These are phyloP conservation scores for Kalaharituber pfeilii DNA, from an alignment of 2,329 filamentous ascomycete genomes.

Conservation along the genomic window DNA sequence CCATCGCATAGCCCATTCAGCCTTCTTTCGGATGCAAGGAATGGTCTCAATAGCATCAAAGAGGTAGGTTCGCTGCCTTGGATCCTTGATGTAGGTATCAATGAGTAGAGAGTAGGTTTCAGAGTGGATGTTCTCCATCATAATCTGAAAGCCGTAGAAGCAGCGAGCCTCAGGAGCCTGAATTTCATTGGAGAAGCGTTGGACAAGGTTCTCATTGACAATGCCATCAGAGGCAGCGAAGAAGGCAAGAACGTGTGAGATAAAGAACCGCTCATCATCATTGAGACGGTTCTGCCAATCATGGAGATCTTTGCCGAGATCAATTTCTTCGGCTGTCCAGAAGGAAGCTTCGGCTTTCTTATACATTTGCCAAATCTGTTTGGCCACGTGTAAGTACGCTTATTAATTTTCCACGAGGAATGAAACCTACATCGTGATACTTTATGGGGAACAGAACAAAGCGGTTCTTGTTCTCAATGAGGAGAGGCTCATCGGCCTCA, in stretches of 20 bases:
- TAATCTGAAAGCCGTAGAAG: constrained; percentile 99
- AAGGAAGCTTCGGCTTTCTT: constrained; percentile 99
- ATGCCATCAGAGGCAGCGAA: constrained; percentile 98
- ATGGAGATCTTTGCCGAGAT: constrained; percentile 95
- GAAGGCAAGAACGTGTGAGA: constrained; percentile 97
- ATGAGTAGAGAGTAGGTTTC: constrained; percentile 99
- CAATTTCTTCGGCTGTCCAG: constrained; percentile 99
- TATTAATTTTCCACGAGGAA: background rate
- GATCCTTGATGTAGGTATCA: constrained; percentile 98
- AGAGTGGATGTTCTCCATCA: constrained; percentile 99
- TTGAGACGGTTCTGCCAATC: constrained; percentile 98
- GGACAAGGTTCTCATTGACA: constrained; percentile 97
- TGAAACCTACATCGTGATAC: constrained; percentile 81
- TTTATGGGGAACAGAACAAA: constrained; percentile 99
- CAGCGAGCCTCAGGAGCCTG: constrained; percentile 95
- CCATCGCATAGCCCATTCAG: constrained; percentile 92
- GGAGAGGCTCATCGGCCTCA: constrained; percentile 71
- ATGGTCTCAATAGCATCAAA: constrained; percentile 99
- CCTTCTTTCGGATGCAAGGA: constrained; percentile 95
- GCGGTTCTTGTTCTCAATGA: constrained; percentile 87
- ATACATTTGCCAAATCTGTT: constrained; percentile 99
- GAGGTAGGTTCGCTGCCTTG: constrained; percentile 77
- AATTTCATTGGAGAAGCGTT: constrained; percentile 93
- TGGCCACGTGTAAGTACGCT: constrained; percentile 9
- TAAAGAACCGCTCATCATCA: constrained; percentile 94